Conservation (phyloP, 2,329 filamentous ascomycete genomes). For the Cyclaneusma minus region DNA sequence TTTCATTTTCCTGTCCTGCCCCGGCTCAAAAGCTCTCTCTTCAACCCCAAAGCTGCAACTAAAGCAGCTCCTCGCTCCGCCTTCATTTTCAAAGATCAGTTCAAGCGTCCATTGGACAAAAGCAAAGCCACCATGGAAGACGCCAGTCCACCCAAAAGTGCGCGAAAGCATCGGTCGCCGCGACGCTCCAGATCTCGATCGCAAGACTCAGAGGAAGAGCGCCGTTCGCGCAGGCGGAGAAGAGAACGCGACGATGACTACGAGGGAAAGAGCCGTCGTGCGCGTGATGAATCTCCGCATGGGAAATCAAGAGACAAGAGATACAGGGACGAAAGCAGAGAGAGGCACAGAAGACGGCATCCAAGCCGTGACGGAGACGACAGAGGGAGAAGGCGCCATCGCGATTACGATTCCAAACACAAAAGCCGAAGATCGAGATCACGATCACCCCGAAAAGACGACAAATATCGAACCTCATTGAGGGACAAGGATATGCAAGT, state of each 20-base stretch:
- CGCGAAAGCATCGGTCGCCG: too few relatives aligned
- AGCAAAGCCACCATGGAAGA: too few relatives aligned
- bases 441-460: constrained; percentile 9
- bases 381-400: constrained; percentile 2
- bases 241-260: constrained; percentile 7
- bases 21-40: too few relatives aligned
- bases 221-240: constrained; percentile 11
- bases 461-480: constrained; percentile 6
- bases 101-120: too few relatives aligned
- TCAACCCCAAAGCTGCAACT: too few relatives aligned
- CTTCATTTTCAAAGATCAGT: too few relatives aligned
- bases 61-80: too few relatives aligned
- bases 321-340: constrained; percentile 4
- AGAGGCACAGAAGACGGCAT: background rate
- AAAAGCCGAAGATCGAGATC: constrained; percentile 12
- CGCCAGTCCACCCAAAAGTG: too few relatives aligned
- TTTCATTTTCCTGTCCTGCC: too few relatives aligned
- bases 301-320: too few relatives aligned
- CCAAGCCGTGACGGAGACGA: constrained; percentile 1
- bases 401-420: constrained; percentile 12
- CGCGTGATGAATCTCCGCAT: constrained; percentile 9
- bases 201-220: constrained; percentile 15
- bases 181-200: constrained; percentile 12
- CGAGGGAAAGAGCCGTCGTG: constrained; percentile 10
- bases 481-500: constrained; percentile 10